phyloP scores from a whole-genome alignment of 2,329 filamentous ascomycete genomes.

The Sarocladium brachiariae region DNA sequence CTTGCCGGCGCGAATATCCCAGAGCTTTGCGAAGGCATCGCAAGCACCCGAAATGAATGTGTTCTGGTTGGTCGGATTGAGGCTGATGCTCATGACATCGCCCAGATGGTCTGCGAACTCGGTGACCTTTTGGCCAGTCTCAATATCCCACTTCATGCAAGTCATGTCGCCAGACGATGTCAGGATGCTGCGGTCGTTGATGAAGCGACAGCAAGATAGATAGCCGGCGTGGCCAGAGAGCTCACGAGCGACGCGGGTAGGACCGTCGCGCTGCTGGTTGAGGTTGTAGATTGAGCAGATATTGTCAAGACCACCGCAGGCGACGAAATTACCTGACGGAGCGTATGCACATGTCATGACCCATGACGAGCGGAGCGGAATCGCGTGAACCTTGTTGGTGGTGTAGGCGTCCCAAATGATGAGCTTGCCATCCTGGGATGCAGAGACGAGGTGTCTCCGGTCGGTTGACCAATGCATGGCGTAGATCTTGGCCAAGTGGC shows the following conservation, averaged over 20 bases:
- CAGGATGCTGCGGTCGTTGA: slow-evolving; percentile 95
- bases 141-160: slow-evolving; percentile 99
- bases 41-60: slow-evolving; percentile 99
- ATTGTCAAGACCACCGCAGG: slow-evolving; percentile 97
- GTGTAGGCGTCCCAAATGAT: slow-evolving; percentile 99
- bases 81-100: slow-evolving; percentile 99
- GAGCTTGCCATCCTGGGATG: slow-evolving; percentile 97
- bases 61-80: slow-evolving; percentile 98
- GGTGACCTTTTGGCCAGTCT: slow-evolving; percentile 93
- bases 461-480: slow-evolving; percentile 99
- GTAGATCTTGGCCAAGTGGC: slow-evolving; percentile 98
- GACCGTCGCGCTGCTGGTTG: slow-evolving; percentile 89
- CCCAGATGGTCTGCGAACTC: slow-evolving; percentile 98
- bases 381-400: slow-evolving; percentile 98
- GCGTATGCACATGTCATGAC: slow-evolving; percentile 99
- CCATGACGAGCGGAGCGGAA: slow-evolving; percentile 95
- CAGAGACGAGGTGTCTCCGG: slow-evolving; percentile 91
- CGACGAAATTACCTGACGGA: slow-evolving; percentile 95
- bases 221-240: slow-evolving; percentile 96
- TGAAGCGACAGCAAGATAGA: slow-evolving; percentile 96
- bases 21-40: slow-evolving; percentile 96
- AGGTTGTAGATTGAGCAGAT: slow-evolving; percentile 99
- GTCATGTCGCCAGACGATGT: slow-evolving; percentile 99
- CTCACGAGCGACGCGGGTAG: slow-evolving; percentile 90
- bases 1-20: slow-evolving; percentile 97